phyloP scores from a whole-genome alignment of 2,329 filamentous ascomycete species.

The Lachnellula cervina region DNA sequence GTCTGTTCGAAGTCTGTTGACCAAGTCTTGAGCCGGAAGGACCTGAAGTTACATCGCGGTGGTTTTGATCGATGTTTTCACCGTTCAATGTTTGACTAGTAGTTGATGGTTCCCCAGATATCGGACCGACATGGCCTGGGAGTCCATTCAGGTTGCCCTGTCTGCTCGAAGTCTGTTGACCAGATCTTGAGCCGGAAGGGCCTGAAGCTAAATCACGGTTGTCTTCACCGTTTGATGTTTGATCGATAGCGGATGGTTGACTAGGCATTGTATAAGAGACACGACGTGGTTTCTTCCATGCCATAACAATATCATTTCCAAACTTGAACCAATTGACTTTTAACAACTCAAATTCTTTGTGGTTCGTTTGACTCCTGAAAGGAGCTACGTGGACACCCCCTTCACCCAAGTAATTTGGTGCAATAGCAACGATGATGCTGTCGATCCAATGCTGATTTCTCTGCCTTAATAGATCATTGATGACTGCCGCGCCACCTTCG shows the following conservation, averaged over 20 bases:
- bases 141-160: too few relatives aligned
- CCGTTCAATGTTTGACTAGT: too few relatives aligned
- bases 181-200: too few relatives aligned
- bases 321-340: conserved; percentile 19
- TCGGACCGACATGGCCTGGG: too few relatives aligned
- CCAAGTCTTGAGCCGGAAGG: too few relatives aligned
- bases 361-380: conserved; percentile 1
- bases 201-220: too few relatives aligned
- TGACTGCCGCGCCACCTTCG: conserved; percentile 78
- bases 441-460: conserved; percentile 59
- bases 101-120: too few relatives aligned
- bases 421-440: conserved; percentile 81
- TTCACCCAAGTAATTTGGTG: conserved; percentile 82
- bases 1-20: too few relatives aligned
- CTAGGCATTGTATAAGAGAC: background rate
- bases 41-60: too few relatives aligned
- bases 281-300: background rate
- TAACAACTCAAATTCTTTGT: conserved; percentile 9
- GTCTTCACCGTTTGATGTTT: background rate
- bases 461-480: conserved; percentile 72
- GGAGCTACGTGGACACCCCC: conserved; percentile 79
- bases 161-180: too few relatives aligned
- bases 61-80: too few relatives aligned
- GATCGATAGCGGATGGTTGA: background rate
- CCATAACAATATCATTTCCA: conserved; percentile 24